Percentiles rank a stretch among this genome's conserved stretches.
Evolutionary conservation across 345 rosid genomes (phyloP).

Genomic region (Odontarrhena argentea): DNA sequence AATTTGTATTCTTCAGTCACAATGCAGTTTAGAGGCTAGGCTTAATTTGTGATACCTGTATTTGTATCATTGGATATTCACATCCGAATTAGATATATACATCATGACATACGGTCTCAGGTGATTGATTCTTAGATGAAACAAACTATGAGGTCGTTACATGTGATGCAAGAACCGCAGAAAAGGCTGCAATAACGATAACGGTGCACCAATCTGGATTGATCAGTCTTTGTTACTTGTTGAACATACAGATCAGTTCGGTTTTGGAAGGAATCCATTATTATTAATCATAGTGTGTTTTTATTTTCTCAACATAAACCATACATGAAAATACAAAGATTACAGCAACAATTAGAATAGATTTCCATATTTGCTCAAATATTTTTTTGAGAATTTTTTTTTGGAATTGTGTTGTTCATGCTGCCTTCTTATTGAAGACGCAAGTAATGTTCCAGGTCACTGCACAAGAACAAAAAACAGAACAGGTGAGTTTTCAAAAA

Average conservation of each 20-base stretch:
- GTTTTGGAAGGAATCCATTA: constrained; percentile 38
- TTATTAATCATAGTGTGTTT: constrained; percentile 6
- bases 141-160: constrained; percentile 58
- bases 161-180: constrained; percentile 81
- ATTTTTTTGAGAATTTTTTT: too few relatives aligned
- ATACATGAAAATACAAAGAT: too few relatives aligned
- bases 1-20: too few relatives aligned
- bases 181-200: constrained; percentile 73
- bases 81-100: too few relatives aligned
- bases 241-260: constrained; percentile 39
- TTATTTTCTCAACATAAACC: too few relatives aligned
- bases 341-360: too few relatives aligned
- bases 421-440: constrained; percentile 30
- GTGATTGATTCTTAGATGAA: constrained; percentile 19
- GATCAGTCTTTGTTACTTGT: constrained; percentile 46
- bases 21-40: too few relatives aligned
- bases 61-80: too few relatives aligned
- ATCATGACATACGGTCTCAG: too few relatives aligned
- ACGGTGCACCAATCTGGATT: constrained; percentile 76
- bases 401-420: constrained; percentile 16
- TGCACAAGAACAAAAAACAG: constrained; percentile 41
- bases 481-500: constrained; percentile 5
- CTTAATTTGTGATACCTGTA: too few relatives aligned
- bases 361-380: too few relatives aligned
- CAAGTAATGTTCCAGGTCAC: constrained; percentile 92